Evolutionary conservation across 306 rosid species (phyloP).

Genomic region (Vachellia collinsii): DNA sequence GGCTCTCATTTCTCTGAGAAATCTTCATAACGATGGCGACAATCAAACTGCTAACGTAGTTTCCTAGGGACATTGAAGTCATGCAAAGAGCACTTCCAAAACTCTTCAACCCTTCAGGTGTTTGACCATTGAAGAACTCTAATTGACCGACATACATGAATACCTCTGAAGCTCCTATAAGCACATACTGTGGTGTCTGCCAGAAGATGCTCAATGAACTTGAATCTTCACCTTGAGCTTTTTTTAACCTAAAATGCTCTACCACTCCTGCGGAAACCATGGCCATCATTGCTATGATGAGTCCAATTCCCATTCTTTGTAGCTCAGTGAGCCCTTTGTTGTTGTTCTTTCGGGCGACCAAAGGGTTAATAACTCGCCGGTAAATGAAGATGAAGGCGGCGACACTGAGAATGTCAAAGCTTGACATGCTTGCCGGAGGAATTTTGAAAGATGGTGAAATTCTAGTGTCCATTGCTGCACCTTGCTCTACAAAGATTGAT

Average conservation of each 20-base stretch:
- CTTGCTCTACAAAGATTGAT: constrained; percentile 70
- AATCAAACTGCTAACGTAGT: not conserved
- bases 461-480: constrained; percentile 62
- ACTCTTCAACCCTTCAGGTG: not conserved
- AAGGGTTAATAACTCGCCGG: constrained; percentile 59
- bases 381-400: constrained; percentile 68
- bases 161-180: not conserved
- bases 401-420: constrained; percentile 81
- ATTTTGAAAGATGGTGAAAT: constrained; percentile 58
- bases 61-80: not conserved
- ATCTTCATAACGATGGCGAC: constrained; percentile 66
- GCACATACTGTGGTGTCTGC: constrained; percentile 16
- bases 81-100: not conserved
- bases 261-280: constrained; percentile 71
- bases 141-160: constrained; percentile 9
- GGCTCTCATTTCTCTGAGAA: constrained; percentile 54
- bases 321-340: constrained; percentile 54
- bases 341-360: constrained; percentile 35
- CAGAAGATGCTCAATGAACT: constrained; percentile 45
- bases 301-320: constrained; percentile 68
- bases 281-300: constrained; percentile 55
- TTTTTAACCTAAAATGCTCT: constrained; percentile 55
- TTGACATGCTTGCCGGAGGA: constrained; percentile 90
- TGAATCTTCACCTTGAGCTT: constrained; percentile 42
- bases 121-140: not conserved